A percentile compares a stretch with the other conserved stretches of the same genome.
These are phyloP conservation scores for Collybia sordida DNA, from an alignment of 768 basidiomycete species.

Conservation along the genomic window DNA sequence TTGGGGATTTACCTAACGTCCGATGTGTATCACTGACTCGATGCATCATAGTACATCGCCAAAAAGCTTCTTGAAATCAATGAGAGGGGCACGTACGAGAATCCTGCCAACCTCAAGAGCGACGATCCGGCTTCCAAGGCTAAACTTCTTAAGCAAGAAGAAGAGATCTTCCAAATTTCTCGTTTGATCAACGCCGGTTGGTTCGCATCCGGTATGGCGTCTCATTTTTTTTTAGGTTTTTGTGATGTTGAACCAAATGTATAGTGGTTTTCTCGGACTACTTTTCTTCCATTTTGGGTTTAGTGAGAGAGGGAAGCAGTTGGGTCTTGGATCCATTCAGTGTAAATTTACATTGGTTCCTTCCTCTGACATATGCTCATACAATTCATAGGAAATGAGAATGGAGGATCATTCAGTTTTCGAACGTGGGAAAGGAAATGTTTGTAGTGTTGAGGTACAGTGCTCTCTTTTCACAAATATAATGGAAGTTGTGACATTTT, in stretches of 20 bases:
- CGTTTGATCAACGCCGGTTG: constrained; percentile 78
- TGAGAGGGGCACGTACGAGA: constrained; percentile 61
- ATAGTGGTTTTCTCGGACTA: constrained; percentile 79
- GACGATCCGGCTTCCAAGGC: constrained; percentile 31
- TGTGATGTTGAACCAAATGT: constrained; percentile 4
- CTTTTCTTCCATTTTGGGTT: constrained; percentile 77
- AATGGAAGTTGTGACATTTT: constrained; percentile 1
- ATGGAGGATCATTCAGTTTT: constrained; percentile 61
- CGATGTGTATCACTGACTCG: background rate
- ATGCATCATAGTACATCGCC: constrained; percentile 65
- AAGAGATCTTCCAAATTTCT: constrained; percentile 84
- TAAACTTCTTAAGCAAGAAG: constrained; percentile 54
- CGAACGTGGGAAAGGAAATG: constrained; percentile 80
- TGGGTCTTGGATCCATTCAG: constrained; percentile 81
- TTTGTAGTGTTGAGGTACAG: constrained; percentile 76
- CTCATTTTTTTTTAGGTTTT: constrained; percentile 1
- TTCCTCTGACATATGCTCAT: background rate
- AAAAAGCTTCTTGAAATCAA: constrained; percentile 77
- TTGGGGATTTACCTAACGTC: constrained; percentile 20
- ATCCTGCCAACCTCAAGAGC: constrained; percentile 48
- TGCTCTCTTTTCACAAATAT: background rate
- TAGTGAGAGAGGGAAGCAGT: constrained; percentile 68
- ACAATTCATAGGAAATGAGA: constrained; percentile 57
- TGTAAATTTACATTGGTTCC: constrained; percentile 31
- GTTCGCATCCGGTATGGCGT: constrained; percentile 57